These are phyloP conservation scores for Solanum arcanum DNA, from an alignment of 257 asterid species.

Conservation along the genomic window DNA sequence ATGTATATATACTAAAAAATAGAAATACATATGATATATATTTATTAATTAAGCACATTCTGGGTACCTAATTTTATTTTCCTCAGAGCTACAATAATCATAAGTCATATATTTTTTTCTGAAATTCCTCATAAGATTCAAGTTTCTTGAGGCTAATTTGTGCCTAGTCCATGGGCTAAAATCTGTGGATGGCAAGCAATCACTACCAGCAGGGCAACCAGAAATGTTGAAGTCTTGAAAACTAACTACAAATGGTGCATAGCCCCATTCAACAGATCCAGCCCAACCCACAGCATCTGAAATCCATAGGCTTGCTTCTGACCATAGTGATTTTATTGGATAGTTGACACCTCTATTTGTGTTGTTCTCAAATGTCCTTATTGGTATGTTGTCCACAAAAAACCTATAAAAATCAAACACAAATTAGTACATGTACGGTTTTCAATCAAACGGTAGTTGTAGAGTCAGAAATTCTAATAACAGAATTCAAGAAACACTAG, in stretches of 20 bases:
- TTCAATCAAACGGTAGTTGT: no score
- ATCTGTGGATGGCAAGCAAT: background rate
- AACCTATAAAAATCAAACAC: background rate
- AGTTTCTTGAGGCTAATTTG: background rate
- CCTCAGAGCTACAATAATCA: background rate
- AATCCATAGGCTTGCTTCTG: background rate
- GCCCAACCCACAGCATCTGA: background rate
- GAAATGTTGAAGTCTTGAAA: background rate
- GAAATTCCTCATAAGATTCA: background rate
- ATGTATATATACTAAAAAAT: background rate
- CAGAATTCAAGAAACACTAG: no score
- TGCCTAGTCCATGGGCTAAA: background rate
- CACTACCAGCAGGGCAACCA: background rate
- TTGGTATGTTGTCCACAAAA: background rate
- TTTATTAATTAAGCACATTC: background rate
- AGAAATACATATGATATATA: background rate
- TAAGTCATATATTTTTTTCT: background rate
- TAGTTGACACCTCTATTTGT: background rate
- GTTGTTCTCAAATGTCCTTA: slow-evolving; percentile 1
- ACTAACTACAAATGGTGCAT: background rate
- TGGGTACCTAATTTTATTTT: background rate
- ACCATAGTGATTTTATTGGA: slow-evolving; percentile 1
- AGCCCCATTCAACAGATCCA: background rate
- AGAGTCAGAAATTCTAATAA: background rate
- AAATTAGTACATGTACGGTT: background rate